Conservation (phyloP, 2,329 filamentous ascomycete species). For the Pestalotiopsis sp. region DNA sequence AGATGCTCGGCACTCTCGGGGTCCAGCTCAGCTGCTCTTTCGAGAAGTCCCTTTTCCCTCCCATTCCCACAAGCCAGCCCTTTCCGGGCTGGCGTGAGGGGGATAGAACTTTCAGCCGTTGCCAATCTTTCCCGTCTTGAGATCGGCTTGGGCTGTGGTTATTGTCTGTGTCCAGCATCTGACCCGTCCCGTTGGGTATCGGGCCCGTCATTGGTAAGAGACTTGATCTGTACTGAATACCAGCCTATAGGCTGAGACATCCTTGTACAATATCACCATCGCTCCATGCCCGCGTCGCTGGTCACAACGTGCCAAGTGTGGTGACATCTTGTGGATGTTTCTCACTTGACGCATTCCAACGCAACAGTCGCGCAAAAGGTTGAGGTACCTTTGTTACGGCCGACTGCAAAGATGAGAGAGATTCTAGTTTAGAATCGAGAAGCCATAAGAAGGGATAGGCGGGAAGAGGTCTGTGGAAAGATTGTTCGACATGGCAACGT, state of each 20-base stretch:
- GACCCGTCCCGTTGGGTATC: not conserved
- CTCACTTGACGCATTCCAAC: not conserved
- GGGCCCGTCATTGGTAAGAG: not conserved
- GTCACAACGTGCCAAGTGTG: not conserved
- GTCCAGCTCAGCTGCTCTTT: not conserved
- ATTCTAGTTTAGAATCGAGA: not conserved
- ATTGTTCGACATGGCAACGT: not conserved
- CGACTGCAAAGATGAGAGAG: not conserved
- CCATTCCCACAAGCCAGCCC: not conserved
- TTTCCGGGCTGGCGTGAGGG: not conserved
- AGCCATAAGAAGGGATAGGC: not conserved
- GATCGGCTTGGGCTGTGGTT: not conserved
- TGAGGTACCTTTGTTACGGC: not conserved
- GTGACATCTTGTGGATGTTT: not conserved
- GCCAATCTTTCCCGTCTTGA: not conserved
- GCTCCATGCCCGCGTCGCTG: not conserved
- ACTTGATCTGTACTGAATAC: not conserved
- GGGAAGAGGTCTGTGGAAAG: not conserved
- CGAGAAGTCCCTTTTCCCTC: not conserved
- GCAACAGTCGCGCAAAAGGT: not conserved
- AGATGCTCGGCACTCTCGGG: not conserved
- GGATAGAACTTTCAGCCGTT: not conserved
- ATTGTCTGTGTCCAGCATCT: not conserved
- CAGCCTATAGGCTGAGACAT: not conserved
- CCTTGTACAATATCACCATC: not conserved